A percentile compares a stretch with the other conserved stretches of the same genome.
Conservation (phyloP, 345 rosid genomes). For the Luvunga scandens region DNA sequence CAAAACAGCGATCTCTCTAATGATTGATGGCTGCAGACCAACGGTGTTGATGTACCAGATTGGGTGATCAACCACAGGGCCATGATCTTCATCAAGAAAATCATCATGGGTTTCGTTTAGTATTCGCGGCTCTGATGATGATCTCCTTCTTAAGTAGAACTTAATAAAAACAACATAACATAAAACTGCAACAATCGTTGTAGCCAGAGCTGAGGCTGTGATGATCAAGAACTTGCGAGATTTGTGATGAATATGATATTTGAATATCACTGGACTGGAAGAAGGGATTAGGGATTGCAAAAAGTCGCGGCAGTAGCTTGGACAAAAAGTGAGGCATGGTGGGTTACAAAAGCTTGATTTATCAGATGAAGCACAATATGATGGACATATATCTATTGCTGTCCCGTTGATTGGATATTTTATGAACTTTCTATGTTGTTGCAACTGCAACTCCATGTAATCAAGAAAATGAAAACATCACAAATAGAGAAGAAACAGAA, state of each 20-base stretch:
- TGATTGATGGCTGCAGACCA: constrained; percentile 52
- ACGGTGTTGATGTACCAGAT: constrained; percentile 70
- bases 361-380: not conserved
- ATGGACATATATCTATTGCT: not conserved
- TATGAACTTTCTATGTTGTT: constrained; percentile 13
- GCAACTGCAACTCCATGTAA: constrained; percentile 8
- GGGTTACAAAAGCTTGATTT: not conserved
- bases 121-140: not conserved
- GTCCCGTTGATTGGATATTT: not conserved
- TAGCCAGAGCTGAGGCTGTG: constrained; percentile 24
- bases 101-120: constrained; percentile 25
- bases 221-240: constrained; percentile 24
- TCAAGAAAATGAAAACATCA: not conserved
- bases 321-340: constrained; percentile 18
- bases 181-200: constrained; percentile 30
- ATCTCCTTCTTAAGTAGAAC: constrained; percentile 18
- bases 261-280: not conserved
- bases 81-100: constrained; percentile 40
- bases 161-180: constrained; percentile 28
- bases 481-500: not conserved
- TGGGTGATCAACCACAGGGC: constrained; percentile 51
- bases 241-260: constrained; percentile 1
- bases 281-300: not conserved
- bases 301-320: constrained; percentile 17
- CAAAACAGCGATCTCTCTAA: constrained; percentile 48